A percentile compares a stretch with the other conserved stretches of the same genome.
phyloP scores from a whole-genome alignment of 179 eudicot species.

The Sideroxylon spinosum region DNA sequence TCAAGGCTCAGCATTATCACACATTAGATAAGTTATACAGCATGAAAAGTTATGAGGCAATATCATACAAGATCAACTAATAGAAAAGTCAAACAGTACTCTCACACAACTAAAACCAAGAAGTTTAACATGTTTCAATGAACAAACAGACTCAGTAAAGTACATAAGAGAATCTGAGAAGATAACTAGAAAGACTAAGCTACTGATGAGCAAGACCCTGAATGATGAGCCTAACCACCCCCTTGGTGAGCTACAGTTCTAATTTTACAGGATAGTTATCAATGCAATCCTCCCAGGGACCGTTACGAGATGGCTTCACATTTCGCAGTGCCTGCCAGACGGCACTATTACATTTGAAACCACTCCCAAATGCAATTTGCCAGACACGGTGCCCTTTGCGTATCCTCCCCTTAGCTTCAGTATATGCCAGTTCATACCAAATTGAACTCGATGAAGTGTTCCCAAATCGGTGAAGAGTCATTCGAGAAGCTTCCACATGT shows the following conservation, averaged over 20 bases:
- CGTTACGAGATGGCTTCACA: slow-evolving; percentile 26
- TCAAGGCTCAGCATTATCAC: background rate
- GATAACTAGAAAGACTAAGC: background rate
- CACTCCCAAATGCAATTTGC: slow-evolving; percentile 38
- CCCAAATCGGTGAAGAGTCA: slow-evolving; percentile 38
- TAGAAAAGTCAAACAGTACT: background rate
- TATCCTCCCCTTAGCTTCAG: slow-evolving; percentile 31
- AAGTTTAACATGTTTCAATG: background rate
- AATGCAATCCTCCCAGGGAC: slow-evolving; percentile 40
- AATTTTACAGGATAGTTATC: slow-evolving; percentile 31
- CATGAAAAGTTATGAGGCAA: background rate
- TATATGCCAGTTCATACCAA: slow-evolving; percentile 37
- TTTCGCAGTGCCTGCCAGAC: slow-evolving; percentile 36
- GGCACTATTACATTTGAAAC: slow-evolving; percentile 39
- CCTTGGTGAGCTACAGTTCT: slow-evolving; percentile 17
- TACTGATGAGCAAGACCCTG: slow-evolving; percentile 7
- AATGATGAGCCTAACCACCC: slow-evolving; percentile 6
- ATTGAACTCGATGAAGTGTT: slow-evolving; percentile 41
- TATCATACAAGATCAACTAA: slow-evolving; percentile 4
- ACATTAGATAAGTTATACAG: background rate
- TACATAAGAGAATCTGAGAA: background rate
- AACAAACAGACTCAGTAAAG: background rate
- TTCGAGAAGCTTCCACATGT: slow-evolving; percentile 39
- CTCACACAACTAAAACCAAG: background rate
- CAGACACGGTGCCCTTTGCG: slow-evolving; percentile 29